Conservation (phyloP, 805 yeast genomes). For the Cyberlindnera meyerae region DNA sequence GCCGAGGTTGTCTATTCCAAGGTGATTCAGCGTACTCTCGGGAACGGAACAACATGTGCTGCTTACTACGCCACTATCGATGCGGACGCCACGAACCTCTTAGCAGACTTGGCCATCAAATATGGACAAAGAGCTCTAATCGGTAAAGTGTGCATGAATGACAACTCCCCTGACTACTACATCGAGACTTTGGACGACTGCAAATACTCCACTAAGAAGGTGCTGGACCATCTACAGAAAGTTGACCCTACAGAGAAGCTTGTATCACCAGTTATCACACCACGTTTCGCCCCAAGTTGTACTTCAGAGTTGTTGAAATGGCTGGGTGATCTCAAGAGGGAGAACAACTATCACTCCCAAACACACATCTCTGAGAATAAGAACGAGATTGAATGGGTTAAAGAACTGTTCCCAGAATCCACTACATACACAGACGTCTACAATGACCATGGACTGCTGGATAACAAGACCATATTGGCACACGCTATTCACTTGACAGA, state of each 20-base stretch:
- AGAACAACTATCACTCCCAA: slow-evolving; percentile 62
- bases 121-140: slow-evolving; percentile 83
- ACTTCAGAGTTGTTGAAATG: slow-evolving; percentile 53
- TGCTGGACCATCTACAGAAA: slow-evolving; percentile 50
- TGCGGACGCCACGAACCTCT: slow-evolving; percentile 62
- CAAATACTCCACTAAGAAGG: slow-evolving; percentile 45
- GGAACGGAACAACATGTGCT: slow-evolving; percentile 87
- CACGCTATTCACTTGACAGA: slow-evolving; percentile 78
- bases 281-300: slow-evolving; percentile 92
- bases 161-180: slow-evolving; percentile 70
- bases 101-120: slow-evolving; percentile 65
- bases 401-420: slow-evolving; percentile 65
- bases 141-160: slow-evolving; percentile 94
- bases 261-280: slow-evolving; percentile 78
- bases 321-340: slow-evolving; percentile 55
- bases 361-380: slow-evolving; percentile 87
- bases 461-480: slow-evolving; percentile 70
- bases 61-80: slow-evolving; percentile 90
- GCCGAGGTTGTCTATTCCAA: slow-evolving; percentile 62
- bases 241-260: slow-evolving; percentile 49
- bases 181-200: slow-evolving; percentile 54
- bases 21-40: slow-evolving; percentile 65
- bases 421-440: slow-evolving; percentile 74
- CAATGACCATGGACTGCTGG: slow-evolving; percentile 54
- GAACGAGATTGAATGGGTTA: slow-evolving; percentile 71